These are phyloP conservation scores for Calonectria pseudoreteaudii DNA, from an alignment of 2,329 filamentous ascomycete genomes.

Conservation along the genomic window DNA sequence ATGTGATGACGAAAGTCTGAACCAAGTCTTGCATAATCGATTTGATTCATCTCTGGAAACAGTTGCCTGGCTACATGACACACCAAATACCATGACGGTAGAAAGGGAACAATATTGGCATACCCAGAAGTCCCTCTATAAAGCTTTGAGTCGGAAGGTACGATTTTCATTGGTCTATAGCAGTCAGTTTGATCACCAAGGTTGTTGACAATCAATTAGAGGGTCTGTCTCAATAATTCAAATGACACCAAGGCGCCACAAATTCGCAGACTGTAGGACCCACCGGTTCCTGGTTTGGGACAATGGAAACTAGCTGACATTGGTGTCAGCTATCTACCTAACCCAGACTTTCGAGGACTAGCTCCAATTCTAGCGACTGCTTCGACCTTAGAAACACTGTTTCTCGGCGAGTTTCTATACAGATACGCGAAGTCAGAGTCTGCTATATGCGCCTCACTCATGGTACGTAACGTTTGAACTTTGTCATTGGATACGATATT, in stretches of 20 bases:
- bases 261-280: background rate
- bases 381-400: background rate
- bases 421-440: background rate
- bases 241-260: background rate
- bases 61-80: background rate
- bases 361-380: background rate
- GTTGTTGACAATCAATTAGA: background rate
- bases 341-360: background rate
- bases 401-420: background rate
- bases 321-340: background rate
- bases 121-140: background rate
- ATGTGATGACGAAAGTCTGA: background rate
- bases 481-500: background rate
- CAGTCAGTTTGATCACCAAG: too few species aligned
- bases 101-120: background rate
- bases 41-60: background rate
- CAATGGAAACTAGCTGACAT: background rate
- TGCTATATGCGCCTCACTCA: background rate
- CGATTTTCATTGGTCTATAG: too few species aligned
- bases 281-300: too few species aligned
- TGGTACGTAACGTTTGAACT: background rate
- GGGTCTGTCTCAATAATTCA: background rate
- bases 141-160: background rate
- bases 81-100: background rate
- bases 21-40: background rate